Conservation (phyloP, 371 early-diverging fungal species). For the Mortierella sp. region DNA sequence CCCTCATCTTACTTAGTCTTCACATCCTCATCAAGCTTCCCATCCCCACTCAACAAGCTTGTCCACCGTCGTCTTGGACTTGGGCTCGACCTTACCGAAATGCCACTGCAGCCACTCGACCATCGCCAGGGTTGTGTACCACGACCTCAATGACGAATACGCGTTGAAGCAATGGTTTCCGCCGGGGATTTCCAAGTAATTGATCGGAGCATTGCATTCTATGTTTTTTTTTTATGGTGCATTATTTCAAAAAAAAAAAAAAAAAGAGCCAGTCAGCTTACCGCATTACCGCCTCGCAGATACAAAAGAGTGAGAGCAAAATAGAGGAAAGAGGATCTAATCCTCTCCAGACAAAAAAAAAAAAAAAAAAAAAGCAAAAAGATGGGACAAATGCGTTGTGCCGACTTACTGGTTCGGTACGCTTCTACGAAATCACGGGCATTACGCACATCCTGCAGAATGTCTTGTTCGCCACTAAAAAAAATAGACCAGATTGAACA, state of each 20-base stretch:
- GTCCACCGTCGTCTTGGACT: conserved; percentile 18
- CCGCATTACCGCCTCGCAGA: too few species aligned
- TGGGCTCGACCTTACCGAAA: conserved; percentile 13
- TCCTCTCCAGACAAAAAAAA: too few species aligned
- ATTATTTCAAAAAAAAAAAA: too few species aligned
- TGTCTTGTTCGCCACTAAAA: conserved; percentile 51
- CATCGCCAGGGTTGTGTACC: conserved; percentile 42
- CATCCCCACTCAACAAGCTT: conserved; percentile 46
- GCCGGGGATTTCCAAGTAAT: conserved; percentile 35
- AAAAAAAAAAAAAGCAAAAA: neutral
- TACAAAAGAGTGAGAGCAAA: too few species aligned
- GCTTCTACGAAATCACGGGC: conserved; percentile 50
- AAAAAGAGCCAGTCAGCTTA: neutral
- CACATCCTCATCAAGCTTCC: conserved; percentile 4
- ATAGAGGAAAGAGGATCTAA: too few species aligned
- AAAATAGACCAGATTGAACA: neutral
- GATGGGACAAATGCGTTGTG: too few species aligned
- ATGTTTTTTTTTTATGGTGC: neutral
- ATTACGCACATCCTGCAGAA: conserved; percentile 18
- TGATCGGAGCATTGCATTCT: conserved; percentile 29
- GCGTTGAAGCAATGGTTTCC: conserved; percentile 46
- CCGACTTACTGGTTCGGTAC: conserved; percentile 37
- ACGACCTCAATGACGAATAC: conserved; percentile 48
- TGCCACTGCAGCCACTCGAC: conserved; percentile 46
- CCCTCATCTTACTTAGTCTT: neutral